Evolutionary conservation across 2,329 filamentous ascomycete species (phyloP), one percentile per base, ranked within the genome.

Genomic region (Drechslera avenae): DNA sequence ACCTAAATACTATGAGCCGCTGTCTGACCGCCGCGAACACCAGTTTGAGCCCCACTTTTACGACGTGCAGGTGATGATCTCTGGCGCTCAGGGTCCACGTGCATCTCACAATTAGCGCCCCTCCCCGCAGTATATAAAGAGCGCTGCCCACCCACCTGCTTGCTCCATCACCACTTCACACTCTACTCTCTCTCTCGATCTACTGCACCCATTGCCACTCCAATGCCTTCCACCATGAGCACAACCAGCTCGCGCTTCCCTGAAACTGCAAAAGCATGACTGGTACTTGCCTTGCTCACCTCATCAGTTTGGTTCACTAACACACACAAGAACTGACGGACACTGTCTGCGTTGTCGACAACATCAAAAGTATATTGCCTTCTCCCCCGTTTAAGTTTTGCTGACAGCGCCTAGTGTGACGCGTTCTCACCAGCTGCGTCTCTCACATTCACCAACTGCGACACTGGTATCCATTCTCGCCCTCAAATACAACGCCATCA

Each of bases 1-100:
- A 49, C 36, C 26, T 12, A 52, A 39, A 39, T 52, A 46, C 34
- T 56, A 43, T 56, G 39, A 43, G 33, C 1, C 45, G 23, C 41
- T 46, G 49, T 52, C 53, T 46, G 33, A 34, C 40, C 34, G 43
- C 46, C 39, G 50, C 50, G 14, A 50, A 47, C 53, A 37, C 39
- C 34, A 44, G 32, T 45, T 43, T 19, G 21, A 12, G 32, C 9
- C 48, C 46, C 44, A 42, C 39, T 51, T 51, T 50, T 48, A 23
- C 4, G 28, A 19, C 13, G 23, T 30, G 17, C 43, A 23, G 21
- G 31, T 46, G 17, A 30, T 16, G 14, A 9, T 28, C 2, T 26
- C 16, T 8, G 3, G 3, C 16, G n/a, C 13, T 31, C 18, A 37
- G 43, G 43, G 34, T 46, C 32, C 9, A 39, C 28, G 33, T 32